Base-by-base conservation (phyloP, 163 green algal genomes). In the Chlamydomonas reinhardtii region DNA sequence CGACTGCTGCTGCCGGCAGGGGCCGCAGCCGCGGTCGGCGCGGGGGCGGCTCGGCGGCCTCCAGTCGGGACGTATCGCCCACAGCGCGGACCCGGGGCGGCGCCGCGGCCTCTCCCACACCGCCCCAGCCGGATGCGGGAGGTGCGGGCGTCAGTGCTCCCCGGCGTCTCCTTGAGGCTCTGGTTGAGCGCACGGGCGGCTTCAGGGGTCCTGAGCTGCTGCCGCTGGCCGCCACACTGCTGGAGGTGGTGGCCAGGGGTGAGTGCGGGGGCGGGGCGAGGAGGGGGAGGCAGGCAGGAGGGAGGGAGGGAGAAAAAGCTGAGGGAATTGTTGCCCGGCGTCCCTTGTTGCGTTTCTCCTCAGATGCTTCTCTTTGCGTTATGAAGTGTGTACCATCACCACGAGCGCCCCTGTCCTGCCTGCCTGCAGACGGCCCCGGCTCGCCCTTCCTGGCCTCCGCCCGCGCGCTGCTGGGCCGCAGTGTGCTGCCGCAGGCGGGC, bases 201-300 rank as follows among this genome's bases (percentile, higher is more conserved):
- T 83, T 83, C 74, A 37, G 64, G 17, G 83, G 83, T 0, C 83
- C 83, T 32, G 83, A 88, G 83, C 73, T 88, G 83, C 73, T 88
- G 73, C 83, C 83, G 48, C 73, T 88, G 73, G 83, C 74, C 32
- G 34, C 52, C 43, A 80, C 81, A 2, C 59, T 87, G 70, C n/a
- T 85, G 68, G 32, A 77, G 27, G 79, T 78, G 54, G 79, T 78
- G 66, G 52, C 34, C 32, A 3, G 68, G 59, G 79, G 79, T 72
- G 48, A 72, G 73, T 3, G 48, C 15, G 2, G 52, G 52, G 14
- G 52, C 20, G 39, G 62, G 64, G 62, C 39, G 43, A 29, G n/a
- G 14, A 25, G 1, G 35, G 2, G 62, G 29, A 62, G 52, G 61
- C 0, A 62, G 31, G 61, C 6, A 39, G 16, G 32, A 5, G 17